Conservation (phyloP, 176 grass and related monocot genomes). For the Miscanthus lutarioriparius region DNA sequence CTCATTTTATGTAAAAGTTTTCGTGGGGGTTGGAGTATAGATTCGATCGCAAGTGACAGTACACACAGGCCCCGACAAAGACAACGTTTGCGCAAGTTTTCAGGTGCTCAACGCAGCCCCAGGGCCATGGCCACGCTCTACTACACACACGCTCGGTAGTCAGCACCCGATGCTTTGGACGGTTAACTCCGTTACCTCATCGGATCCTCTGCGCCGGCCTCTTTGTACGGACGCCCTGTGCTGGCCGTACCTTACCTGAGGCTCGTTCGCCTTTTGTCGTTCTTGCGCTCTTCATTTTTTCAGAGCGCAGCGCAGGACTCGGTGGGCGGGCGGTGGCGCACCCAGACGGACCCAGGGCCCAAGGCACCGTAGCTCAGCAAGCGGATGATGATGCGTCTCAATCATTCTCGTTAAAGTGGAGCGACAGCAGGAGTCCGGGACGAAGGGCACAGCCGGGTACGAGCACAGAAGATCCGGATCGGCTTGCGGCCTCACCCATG, state of each 20-base stretch:
- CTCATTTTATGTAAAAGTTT: too few species aligned
- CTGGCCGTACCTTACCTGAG: neutral
- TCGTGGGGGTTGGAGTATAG: too few species aligned
- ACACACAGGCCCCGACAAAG: slow-evolving; percentile 7
- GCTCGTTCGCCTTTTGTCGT: neutral
- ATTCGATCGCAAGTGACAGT: neutral
- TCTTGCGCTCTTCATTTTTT: neutral
- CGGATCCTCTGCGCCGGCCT: neutral
- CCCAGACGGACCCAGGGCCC: neutral
- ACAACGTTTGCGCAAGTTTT: slow-evolving; percentile 11
- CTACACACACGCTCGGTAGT: neutral
- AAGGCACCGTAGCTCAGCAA: too few species aligned
- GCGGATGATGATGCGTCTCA: neutral
- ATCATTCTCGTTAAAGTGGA: neutral
- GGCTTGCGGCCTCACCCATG: neutral
- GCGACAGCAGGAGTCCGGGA: neutral
- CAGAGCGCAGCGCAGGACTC: neutral
- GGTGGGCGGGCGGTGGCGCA: neutral
- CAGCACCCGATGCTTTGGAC: slow-evolving; percentile 20
- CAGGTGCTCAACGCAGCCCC: slow-evolving; percentile 1
- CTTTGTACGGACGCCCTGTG: neutral
- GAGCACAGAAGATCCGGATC: neutral
- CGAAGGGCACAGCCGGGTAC: neutral
- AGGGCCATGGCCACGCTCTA: neutral
- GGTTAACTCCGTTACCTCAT: slow-evolving; percentile 38